Evolutionary conservation across 2,329 filamentous ascomycete genomes (phyloP), one percentile per base, ranked within the genome.

Genomic region (Fusarium pseudocircinatum): DNA sequence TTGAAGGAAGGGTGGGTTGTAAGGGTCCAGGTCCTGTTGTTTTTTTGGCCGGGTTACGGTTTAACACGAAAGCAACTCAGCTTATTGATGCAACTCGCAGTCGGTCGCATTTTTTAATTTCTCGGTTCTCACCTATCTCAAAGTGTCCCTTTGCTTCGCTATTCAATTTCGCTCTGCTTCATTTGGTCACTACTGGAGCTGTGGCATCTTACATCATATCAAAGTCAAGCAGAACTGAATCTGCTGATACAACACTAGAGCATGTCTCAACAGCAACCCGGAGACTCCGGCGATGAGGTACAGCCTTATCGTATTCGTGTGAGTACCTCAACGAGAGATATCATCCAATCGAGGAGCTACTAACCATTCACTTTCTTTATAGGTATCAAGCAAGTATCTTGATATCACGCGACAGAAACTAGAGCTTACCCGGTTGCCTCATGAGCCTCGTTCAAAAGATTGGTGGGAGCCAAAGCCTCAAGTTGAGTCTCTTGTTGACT

Each of bases 301-400:
- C 85, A 84, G 77, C 84, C 86, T 57, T 90, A 91, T 81, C 87
- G 82, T 63, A 87, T 90, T 61, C 88, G 88, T 78, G 89, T 90
- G 77, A 83, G 88, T 82, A 40, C 36, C 50, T 40, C 34, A 43
- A 50, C 32, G n/a, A 32, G 43, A 40, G n/a, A 28, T 28, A 24
- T 22, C 22, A n/a, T 36, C 20, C 30, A 28, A 49, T 49, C 37
- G 46, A 46, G 15, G 16, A 50, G 13, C 65, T 76, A 75, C 81
- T 84, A 63, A 83, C 42, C 30, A 50, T 53, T 30, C 43, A 32
- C 24, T 36, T 42, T 24, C 7, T 37, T 12, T 26, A 60, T 57
- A 92, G 90, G 88, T 93, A 22, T 92, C 91, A 6, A 88, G 87
- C 61, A 89, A 88, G 75, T 93, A 93, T 79, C 85, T 93, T 3